Base-by-base conservation (phyloP, 2,329 filamentous ascomycete genomes). In the Parafenestella ontariensis region DNA sequence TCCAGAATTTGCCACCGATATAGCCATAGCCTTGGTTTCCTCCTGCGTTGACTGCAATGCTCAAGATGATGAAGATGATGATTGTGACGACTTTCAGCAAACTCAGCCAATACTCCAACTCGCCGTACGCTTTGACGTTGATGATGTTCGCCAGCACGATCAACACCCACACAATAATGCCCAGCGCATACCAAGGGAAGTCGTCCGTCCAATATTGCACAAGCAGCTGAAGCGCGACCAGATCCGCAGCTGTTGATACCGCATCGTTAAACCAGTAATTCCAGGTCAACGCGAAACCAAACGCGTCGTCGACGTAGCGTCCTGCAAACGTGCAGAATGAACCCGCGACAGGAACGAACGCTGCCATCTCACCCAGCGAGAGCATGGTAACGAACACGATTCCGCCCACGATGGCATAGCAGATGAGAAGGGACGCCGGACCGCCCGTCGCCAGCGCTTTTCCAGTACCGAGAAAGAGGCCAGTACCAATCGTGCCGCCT, bases 1-100 rank as follows among this genome's bases (percentile, higher is more conserved):
- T 81, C 89, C 88, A 92, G 71, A 88, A 89, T 33, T 79, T 76
- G 65, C 89, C 90, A 2, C 88, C 88, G 13, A 71, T 68, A 11
- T 45, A 68, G 10, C 64, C 68, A 37, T 68, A 60, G 0, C 58
- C 61, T 3, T 31, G 52, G 18, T 69, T 70, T 2, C 61, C 69
- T 28, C 68, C 68, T 2, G 62, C 62, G 29, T 69, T 70, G 18
- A 71, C 66, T 7, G 61, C 66, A n/a, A 70, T 67, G 39, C 66
- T 68, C 33, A 71, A 49, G 24, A 74, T 67, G 45, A 75, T 71
- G 57, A 74, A 74, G 51, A 73, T 67, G 57, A 72, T 59, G 43
- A 72, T 72, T 1, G 71, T 70, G 1, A 66, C 59, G 13, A 75
- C 70, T 49, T 75, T 75, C n/a, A 75, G 60, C 49, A 71, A 24